Conservation (phyloP, 306 rosid species). For the Acacia confusa region DNA sequence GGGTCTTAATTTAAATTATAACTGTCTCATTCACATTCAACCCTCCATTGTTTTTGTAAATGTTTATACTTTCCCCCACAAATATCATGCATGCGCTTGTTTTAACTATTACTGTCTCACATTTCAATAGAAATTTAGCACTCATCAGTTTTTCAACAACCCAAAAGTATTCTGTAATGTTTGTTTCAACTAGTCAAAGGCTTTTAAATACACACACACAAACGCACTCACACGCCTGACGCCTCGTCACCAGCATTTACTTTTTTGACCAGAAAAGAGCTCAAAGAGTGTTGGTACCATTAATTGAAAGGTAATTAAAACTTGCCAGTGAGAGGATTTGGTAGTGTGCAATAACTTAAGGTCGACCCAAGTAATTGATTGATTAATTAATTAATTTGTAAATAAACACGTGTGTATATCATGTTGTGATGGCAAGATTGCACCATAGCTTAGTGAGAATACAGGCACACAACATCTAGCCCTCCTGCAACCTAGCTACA, state of each 20-base stretch:
- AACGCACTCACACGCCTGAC: not conserved
- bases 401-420: not conserved
- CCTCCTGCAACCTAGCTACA: not conserved
- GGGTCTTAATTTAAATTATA: not conserved
- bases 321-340: not conserved
- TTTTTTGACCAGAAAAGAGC: not conserved
- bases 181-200: not conserved
- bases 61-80: not conserved
- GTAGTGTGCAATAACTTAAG: not conserved
- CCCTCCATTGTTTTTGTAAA: not conserved
- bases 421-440: slow-evolving; percentile 48
- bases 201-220: no score
- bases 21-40: not conserved
- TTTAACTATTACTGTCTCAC: no score
- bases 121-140: not conserved
- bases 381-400: not conserved
- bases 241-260: not conserved
- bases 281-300: not conserved
- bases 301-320: not conserved
- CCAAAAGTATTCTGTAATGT: not conserved
- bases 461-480: not conserved
- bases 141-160: not conserved
- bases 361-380: not conserved
- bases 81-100: not conserved
- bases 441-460: slow-evolving; percentile 47